phyloP scores from a whole-genome alignment of 2,329 filamentous ascomycete genomes.

The Zasmidium angulare region DNA sequence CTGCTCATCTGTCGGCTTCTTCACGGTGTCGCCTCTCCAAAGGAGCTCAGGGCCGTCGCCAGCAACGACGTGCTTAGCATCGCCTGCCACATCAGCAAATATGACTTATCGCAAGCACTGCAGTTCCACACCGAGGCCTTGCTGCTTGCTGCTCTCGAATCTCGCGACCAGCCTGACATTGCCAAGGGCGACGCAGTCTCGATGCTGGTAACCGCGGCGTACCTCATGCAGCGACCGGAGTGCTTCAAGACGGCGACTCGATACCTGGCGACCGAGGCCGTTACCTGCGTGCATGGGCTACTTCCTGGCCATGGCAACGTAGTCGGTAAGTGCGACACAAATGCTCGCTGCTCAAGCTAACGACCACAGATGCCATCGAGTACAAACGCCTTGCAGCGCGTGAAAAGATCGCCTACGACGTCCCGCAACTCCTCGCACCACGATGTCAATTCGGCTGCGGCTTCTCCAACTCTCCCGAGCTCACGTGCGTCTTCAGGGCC shows the following conservation, averaged over 20 bases:
- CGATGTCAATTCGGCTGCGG: not conserved
- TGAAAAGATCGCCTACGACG: not conserved
- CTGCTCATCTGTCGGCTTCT: slow-evolving; percentile 2
- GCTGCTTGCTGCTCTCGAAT: not conserved
- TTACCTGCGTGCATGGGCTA: no score
- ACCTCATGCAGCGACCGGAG: no score
- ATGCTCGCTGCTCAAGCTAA: no score
- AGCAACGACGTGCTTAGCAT: not conserved
- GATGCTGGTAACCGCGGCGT: not conserved
- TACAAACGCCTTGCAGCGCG: not conserved
- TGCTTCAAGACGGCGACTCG: no score
- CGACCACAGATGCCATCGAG: not conserved
- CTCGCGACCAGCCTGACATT: not conserved
- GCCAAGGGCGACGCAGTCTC: not conserved
- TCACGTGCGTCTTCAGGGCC: not conserved
- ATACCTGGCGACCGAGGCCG: no score
- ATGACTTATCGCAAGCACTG: not conserved
- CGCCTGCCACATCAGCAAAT: not conserved
- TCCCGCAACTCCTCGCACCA: not conserved
- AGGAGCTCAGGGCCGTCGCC: not conserved
- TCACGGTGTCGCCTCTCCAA: not conserved
- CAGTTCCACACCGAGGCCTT: not conserved
- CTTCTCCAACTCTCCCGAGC: not conserved
- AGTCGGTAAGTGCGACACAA: no score
- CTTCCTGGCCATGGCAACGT: no score